Percentiles rank a stretch among this genome's conserved stretches.
These are phyloP conservation scores for Lentinula lateritia DNA, from an alignment of 768 basidiomycete species.

Conservation along the genomic window DNA sequence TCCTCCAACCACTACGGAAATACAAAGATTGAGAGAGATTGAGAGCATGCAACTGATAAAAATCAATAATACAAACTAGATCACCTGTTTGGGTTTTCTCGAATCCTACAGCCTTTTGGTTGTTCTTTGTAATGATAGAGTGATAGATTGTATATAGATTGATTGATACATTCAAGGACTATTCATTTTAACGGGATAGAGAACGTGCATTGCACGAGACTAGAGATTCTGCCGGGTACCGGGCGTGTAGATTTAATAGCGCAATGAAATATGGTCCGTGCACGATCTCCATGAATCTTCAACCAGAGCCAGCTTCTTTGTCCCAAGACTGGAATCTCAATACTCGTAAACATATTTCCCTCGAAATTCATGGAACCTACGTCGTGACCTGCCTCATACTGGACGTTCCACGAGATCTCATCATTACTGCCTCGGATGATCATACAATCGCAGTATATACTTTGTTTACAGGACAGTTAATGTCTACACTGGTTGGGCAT, in stretches of 20 bases:
- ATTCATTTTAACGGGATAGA: too few relatives aligned
- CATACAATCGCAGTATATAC: conserved; percentile 94
- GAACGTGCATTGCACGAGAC: too few relatives aligned
- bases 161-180: too few relatives aligned
- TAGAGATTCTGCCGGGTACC: too few relatives aligned
- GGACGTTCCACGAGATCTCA: conserved; percentile 68
- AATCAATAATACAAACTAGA: neutral
- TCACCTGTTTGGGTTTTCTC: too few relatives aligned
- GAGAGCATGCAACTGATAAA: neutral
- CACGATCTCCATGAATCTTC: neutral
- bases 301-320: neutral
- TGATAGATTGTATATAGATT: too few relatives aligned
- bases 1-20: neutral
- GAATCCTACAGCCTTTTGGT: too few relatives aligned
- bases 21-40: neutral
- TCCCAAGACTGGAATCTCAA: conserved; percentile 24
- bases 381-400: conserved; percentile 96
- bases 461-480: conserved; percentile 69
- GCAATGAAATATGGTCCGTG: neutral
- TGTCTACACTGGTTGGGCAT: conserved; percentile 78
- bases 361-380: conserved; percentile 84
- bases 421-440: conserved; percentile 96
- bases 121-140: too few relatives aligned
- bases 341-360: conserved; percentile 56
- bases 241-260: too few relatives aligned